These are phyloP conservation scores for Rhizopus arrhizus DNA, from an alignment of 371 early-diverging fungal species.

Conservation along the genomic window DNA sequence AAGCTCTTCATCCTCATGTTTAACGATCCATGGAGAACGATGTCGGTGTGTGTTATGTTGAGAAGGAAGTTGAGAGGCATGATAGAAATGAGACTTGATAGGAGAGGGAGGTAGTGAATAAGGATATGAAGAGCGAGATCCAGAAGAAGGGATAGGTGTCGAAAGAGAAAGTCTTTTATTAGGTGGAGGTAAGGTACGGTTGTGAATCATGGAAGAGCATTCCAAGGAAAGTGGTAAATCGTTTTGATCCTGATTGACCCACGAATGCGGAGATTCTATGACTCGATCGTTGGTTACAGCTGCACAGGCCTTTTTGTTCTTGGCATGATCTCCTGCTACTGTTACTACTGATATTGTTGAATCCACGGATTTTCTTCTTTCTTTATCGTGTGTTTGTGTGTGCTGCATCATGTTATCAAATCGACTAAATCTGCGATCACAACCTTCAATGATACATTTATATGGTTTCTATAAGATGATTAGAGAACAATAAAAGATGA, in stretches of 20 bases:
- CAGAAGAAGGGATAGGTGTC: neutral
- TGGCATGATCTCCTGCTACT: slow-evolving; percentile 5
- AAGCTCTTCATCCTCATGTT: neutral
- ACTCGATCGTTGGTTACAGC: slow-evolving; percentile 4
- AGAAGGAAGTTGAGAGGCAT: neutral
- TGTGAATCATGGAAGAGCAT: slow-evolving; percentile 16
- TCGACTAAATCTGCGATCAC: slow-evolving; percentile 31
- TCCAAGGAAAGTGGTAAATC: slow-evolving; percentile 9
- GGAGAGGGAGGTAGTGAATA: neutral
- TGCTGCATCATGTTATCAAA: slow-evolving; percentile 40
- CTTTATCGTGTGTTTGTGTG: slow-evolving; percentile 34
- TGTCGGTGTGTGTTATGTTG: slow-evolving; percentile 10
- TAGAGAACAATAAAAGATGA: neutral
- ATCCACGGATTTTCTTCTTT: slow-evolving; percentile 4
- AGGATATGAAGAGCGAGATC: neutral
- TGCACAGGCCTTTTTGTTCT: neutral
- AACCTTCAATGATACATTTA: slow-evolving; percentile 23
- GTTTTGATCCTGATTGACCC: slow-evolving; percentile 7
- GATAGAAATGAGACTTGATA: neutral
- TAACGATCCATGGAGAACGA: slow-evolving; percentile 25
- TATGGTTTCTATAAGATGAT: slow-evolving; percentile 28
- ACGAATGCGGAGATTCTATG: slow-evolving; percentile 8
- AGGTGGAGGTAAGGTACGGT: slow-evolving; percentile 17
- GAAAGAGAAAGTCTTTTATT: slow-evolving; percentile 1
- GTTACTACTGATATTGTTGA: neutral